Evolutionary conservation across 2,329 filamentous ascomycete genomes (phyloP).

Genomic region (Nemania sp.): DNA sequence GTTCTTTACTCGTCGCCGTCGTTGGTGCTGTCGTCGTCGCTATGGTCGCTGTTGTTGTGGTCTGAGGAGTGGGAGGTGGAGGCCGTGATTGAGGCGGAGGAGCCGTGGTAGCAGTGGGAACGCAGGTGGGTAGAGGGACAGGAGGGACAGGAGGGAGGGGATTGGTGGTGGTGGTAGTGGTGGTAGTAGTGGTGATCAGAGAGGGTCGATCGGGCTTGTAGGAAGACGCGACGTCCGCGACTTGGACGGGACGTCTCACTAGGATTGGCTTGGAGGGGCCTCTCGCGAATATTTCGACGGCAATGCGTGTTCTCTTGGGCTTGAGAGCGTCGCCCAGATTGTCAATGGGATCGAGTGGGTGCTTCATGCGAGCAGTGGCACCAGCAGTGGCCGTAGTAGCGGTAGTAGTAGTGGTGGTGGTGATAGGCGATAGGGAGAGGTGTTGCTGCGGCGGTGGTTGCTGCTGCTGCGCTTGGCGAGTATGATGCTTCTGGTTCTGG

Average conservation of each 20-base stretch:
- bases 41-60: constrained; percentile 10
- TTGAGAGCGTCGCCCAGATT: constrained; percentile 59
- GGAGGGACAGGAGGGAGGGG: constrained; percentile 36
- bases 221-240: constrained; percentile 42
- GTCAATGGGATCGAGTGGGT: constrained; percentile 59
- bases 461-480: constrained; percentile 22
- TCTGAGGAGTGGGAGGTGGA: constrained; percentile 44
- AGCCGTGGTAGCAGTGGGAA: constrained; percentile 29
- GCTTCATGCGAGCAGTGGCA: constrained; percentile 60
- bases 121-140: not conserved
- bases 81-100: constrained; percentile 30
- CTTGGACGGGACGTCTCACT: constrained; percentile 41
- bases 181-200: constrained; percentile 41
- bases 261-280: constrained; percentile 47
- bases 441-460: constrained; percentile 27
- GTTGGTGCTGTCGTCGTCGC: constrained; percentile 40
- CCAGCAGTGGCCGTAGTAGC: constrained; percentile 47
- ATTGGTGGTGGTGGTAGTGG: constrained; percentile 39
- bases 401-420: constrained; percentile 45
- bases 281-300: constrained; percentile 63
- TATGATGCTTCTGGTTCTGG: constrained; percentile 38
- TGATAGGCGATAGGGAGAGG: constrained; percentile 22
- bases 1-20: constrained; percentile 45
- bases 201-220: constrained; percentile 40
- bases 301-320: constrained; percentile 64